Evolutionary conservation across 352 stramenopile species (phyloP).

Genomic region (Phytophthora quininea): DNA sequence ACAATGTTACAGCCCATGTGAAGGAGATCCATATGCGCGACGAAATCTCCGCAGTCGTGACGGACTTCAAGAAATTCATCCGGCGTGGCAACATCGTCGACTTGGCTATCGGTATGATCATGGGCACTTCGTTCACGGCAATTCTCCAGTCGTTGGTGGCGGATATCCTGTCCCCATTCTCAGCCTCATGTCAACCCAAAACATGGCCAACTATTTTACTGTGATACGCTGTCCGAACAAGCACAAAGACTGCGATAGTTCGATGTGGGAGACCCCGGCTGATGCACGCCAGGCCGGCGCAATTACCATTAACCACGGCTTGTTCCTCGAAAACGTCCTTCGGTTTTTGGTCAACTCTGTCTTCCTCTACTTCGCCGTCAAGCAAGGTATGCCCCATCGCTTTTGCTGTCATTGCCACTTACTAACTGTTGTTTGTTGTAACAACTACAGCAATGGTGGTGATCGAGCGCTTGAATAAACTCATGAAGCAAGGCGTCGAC

Average conservation of each 20-base stretch:
- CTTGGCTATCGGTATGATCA: conserved; percentile 62
- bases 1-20: conserved; percentile 10
- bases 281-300: conserved; percentile 51
- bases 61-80: conserved; percentile 65
- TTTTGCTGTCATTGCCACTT: neutral
- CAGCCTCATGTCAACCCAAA: conserved; percentile 65
- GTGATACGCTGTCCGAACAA: conserved; percentile 48
- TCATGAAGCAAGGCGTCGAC: neutral
- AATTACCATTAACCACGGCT: conserved; percentile 65
- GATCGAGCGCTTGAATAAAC: neutral
- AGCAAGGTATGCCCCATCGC: conserved; percentile 41
- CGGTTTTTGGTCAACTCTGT: conserved; percentile 70
- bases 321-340: conserved; percentile 65
- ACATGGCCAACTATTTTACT: conserved; percentile 58
- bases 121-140: conserved; percentile 59
- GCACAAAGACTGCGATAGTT: conserved; percentile 37
- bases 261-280: conserved; percentile 56
- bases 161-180: conserved; percentile 64
- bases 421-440: neutral
- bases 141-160: conserved; percentile 72
- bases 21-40: conserved; percentile 9
- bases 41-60: conserved; percentile 15
- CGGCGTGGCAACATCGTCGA: conserved; percentile 70
- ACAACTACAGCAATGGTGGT: neutral
- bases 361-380: conserved; percentile 69